Evolutionary conservation across 1,139 yeast genomes (phyloP), one percentile per base, ranked within the genome.

Genomic region (Lodderomyces theae): DNA sequence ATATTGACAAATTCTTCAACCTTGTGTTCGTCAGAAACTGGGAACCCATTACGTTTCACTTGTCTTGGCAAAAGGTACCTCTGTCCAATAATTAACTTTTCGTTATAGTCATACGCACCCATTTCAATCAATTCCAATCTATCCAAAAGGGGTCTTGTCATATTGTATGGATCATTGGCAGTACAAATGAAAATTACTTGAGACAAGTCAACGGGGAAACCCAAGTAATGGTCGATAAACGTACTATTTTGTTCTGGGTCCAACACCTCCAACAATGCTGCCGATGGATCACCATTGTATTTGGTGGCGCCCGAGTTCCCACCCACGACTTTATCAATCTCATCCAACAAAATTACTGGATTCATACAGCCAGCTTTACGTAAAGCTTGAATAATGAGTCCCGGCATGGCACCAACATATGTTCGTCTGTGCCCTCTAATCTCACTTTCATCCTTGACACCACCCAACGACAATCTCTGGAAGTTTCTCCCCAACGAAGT

Each of bases 391-490:
- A 87, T 74, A 17, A 89, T 69, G 32, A 86, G 74, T 5, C 97
- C 97, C 0, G 96, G 96, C 86, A 89, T 82, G 2, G 96, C 90
- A 3, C 96, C 96, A 34, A 89, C 94, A 58, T 88, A 89, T 0
- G 97, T 89, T 54, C 97, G 73, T 58, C 97, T 73, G 59, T 89
- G 97, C 2, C 97, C 97, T 53, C 95, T 75, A 45, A 89, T 83
- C 53, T 89, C 97, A 13, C 95, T 86, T 57, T 88, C 96, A 55
- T 89, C 96, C 47, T 85, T 80, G 35, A 89, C 73, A 39, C 97
- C 97, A 32, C 97, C 97, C 6, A 89, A 76, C 2, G 95, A 85
- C 31, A 89, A 75, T 43, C 96, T 71, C 61, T 88, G 95, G 58
- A 88, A 86, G 50, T 81, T 79, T 42, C 96, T 72, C 3, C 86